These are phyloP conservation scores for Pseudogymnoascus sp. DNA, from an alignment of 2,329 filamentous ascomycete species.

Conservation along the genomic window DNA sequence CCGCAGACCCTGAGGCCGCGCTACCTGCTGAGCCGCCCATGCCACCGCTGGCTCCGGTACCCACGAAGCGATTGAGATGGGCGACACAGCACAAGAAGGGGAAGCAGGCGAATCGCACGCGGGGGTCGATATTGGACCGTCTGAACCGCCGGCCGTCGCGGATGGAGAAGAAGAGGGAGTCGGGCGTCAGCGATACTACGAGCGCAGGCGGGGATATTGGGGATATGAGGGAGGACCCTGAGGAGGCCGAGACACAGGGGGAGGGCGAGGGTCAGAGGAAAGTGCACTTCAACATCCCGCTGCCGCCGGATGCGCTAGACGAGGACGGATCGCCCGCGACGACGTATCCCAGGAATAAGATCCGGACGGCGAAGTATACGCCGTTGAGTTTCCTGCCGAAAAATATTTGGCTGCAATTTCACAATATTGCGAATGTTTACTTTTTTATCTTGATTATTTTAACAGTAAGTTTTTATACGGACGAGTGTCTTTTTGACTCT, in stretches of 20 bases:
- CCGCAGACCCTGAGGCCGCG: not conserved
- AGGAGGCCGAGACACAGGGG: constrained; percentile 30
- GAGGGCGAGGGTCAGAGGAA: constrained; percentile 40
- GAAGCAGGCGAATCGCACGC: constrained; percentile 69
- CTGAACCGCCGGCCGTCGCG: constrained; percentile 56
- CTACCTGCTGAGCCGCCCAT: constrained; percentile 17
- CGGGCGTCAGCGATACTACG: constrained; percentile 29
- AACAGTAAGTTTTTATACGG: constrained; percentile 56
- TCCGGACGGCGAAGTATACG: constrained; percentile 95
- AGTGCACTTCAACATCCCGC: constrained; percentile 78
- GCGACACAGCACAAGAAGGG: constrained; percentile 80
- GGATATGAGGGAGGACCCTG: constrained; percentile 17
- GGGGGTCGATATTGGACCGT: constrained; percentile 73
- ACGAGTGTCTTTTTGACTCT: constrained; percentile 20
- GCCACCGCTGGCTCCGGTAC: constrained; percentile 31
- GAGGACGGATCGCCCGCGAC: constrained; percentile 69
- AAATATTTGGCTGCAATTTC: constrained; percentile 95
- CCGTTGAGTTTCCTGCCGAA: constrained; percentile 91
- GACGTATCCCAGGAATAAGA: constrained; percentile 84
- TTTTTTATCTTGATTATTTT: constrained; percentile 96
- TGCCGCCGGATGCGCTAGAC: constrained; percentile 69
- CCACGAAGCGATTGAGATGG: constrained; percentile 82
- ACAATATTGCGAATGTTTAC: constrained; percentile 97
- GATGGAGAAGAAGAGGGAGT: constrained; percentile 64
- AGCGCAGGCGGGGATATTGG: constrained; percentile 19